Percentiles rank a stretch among this genome's conserved stretches.
These are phyloP conservation scores for Paracoccidioides brasiliensis DNA, from an alignment of 2,329 filamentous ascomycete species.

Conservation along the genomic window DNA sequence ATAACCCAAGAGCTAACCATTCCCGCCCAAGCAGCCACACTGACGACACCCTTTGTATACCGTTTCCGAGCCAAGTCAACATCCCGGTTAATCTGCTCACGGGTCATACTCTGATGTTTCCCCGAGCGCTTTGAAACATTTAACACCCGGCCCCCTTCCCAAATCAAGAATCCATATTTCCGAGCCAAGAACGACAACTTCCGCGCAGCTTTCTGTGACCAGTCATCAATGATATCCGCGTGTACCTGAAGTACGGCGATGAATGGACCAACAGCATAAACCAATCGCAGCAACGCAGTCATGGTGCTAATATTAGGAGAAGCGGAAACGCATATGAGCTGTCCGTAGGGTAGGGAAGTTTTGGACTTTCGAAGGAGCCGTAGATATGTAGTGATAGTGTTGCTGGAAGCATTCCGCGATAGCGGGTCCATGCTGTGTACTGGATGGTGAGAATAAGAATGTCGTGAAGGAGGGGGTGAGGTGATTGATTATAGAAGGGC, in stretches of 20 bases:
- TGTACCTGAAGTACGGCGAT: constrained; percentile 50
- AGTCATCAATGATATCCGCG: constrained; percentile 50
- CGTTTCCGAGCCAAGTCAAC: constrained; percentile 25
- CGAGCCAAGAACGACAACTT: constrained; percentile 24
- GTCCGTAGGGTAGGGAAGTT: constrained; percentile 24
- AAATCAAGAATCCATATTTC: constrained; percentile 27
- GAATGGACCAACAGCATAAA: constrained; percentile 46
- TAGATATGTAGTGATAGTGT: constrained; percentile 27
- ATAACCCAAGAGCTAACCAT: constrained; percentile 29
- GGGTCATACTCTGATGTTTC: constrained; percentile 17
- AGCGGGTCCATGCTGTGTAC: constrained; percentile 5
- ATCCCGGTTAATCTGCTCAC: constrained; percentile 20
- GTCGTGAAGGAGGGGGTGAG: too few species aligned
- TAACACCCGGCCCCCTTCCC: constrained; percentile 29
- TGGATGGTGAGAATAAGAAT: too few species aligned
- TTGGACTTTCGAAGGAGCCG: constrained; percentile 22
- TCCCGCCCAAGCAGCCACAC: constrained; percentile 26
- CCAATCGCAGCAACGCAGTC: constrained; percentile 41
- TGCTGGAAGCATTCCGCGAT: constrained; percentile 12
- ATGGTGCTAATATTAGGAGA: constrained; percentile 47
- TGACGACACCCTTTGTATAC: constrained; percentile 28
- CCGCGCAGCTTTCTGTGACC: constrained; percentile 41
- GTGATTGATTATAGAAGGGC: not conserved
- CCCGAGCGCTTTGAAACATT: constrained; percentile 24
- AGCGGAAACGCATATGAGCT: constrained; percentile 34